These are phyloP conservation scores for Wickerhamiella infanticola DNA, from an alignment of 1,139 yeast species.

Conservation along the genomic window DNA sequence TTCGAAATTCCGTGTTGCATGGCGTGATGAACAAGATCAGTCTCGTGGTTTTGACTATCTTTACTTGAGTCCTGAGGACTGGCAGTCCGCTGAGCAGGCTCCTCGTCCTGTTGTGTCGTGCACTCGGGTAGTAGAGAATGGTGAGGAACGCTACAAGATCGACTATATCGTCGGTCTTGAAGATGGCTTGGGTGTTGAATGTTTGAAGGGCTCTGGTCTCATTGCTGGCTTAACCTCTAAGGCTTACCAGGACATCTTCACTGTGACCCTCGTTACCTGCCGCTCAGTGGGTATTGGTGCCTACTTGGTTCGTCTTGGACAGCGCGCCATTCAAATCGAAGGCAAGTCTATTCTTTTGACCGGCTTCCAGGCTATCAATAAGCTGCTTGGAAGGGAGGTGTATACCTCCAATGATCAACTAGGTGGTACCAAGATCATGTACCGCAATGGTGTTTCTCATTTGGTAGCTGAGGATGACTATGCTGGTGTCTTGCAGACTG, in stretches of 20 bases:
- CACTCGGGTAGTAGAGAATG: slow-evolving; percentile 69
- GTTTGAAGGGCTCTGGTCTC: slow-evolving; percentile 93
- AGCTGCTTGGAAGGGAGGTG: slow-evolving; percentile 89
- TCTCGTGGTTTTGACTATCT: slow-evolving; percentile 81
- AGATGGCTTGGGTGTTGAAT: slow-evolving; percentile 96
- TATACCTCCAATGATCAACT: slow-evolving; percentile 91
- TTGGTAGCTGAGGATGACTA: slow-evolving; percentile 89
- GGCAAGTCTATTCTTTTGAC: slow-evolving; percentile 97
- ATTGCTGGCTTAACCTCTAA: slow-evolving; percentile 97
- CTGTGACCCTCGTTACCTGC: slow-evolving; percentile 91
- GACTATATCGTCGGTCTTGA: slow-evolving; percentile 82
- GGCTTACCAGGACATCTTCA: slow-evolving; percentile 94
- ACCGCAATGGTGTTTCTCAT: slow-evolving; percentile 94
- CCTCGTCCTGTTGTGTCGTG: slow-evolving; percentile 38
- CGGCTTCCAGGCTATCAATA: slow-evolving; percentile 98
- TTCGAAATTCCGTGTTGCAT: slow-evolving; percentile 78
- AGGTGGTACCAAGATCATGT: slow-evolving; percentile 99
- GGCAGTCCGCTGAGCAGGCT: slow-evolving; percentile 39
- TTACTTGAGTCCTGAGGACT: slow-evolving; percentile 59
- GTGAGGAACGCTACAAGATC: slow-evolving; percentile 68
- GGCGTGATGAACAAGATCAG: slow-evolving; percentile 68
- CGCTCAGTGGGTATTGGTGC: slow-evolving; percentile 99
- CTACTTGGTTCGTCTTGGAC: slow-evolving; percentile 91
- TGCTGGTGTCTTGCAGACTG: slow-evolving; percentile 88
- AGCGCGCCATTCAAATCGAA: slow-evolving; percentile 95